A percentile compares a stretch with the other conserved stretches of the same genome.
Conservation (phyloP, 495 filamentous ascomycete species). For the Trichoderma parareesei region DNA sequence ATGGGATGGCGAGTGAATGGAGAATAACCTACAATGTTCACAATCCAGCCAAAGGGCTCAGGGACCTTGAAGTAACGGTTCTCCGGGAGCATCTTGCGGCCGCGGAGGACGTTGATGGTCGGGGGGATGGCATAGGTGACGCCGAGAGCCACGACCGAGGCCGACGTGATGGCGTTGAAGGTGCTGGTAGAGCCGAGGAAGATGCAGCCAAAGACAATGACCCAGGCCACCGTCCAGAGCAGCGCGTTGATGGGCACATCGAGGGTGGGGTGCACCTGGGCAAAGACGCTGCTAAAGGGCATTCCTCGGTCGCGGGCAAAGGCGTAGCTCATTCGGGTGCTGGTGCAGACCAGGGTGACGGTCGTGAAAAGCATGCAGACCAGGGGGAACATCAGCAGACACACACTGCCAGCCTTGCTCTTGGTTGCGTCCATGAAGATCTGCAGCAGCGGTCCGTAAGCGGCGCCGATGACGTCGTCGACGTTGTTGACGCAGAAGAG, state of each 20-base stretch:
- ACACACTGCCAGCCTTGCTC: conserved; percentile 57
- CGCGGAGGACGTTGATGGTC: conserved; percentile 55
- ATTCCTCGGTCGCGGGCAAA: conserved; percentile 69
- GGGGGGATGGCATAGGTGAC: conserved; percentile 69
- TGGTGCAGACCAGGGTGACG: conserved; percentile 67
- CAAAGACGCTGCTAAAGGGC: conserved; percentile 56
- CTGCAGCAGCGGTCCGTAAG: conserved; percentile 57
- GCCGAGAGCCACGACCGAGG: conserved; percentile 62
- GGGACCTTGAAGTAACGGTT: conserved; percentile 53
- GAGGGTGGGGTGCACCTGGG: conserved; percentile 53
- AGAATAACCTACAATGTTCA: conserved; percentile 36
- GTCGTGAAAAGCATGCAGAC: conserved; percentile 65
- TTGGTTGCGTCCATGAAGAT: conserved; percentile 64
- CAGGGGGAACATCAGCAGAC: conserved; percentile 65
- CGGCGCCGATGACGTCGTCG: conserved; percentile 47
- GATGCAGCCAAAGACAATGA: conserved; percentile 63
- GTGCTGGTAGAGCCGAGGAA: conserved; percentile 66
- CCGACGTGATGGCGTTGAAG: conserved; percentile 61
- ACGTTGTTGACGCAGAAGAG: conserved; percentile 54
- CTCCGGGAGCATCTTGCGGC: conserved; percentile 55
- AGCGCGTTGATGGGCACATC: conserved; percentile 64
- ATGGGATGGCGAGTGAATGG: too few relatives aligned
- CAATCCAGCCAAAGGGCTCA: conserved; percentile 48
- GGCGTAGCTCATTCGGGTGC: conserved; percentile 68
- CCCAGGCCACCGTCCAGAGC: conserved; percentile 52